A percentile compares a stretch with the other conserved stretches of the same genome.
Evolutionary conservation across 169 alveolate genomes (phyloP).

Genomic region (Amoebophrya sp.): DNA sequence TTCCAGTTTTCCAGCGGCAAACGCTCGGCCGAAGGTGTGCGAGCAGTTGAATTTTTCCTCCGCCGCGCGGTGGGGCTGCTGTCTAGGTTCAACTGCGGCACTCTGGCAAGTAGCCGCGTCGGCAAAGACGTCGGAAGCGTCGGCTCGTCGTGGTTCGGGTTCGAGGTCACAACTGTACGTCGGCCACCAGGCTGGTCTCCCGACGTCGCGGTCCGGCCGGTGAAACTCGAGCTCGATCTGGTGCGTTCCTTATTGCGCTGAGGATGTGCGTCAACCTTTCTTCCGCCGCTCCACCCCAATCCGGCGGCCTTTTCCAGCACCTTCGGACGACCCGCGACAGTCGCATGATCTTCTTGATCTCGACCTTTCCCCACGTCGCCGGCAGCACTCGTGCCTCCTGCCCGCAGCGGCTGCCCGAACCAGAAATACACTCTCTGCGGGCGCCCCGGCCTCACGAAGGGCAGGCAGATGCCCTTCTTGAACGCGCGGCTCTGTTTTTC

Average conservation of each 20-base stretch:
- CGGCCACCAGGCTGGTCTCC: too few species aligned
- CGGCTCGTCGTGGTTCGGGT: too few species aligned
- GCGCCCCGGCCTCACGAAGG: neutral
- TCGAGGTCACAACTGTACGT: too few species aligned
- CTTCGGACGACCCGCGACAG: neutral
- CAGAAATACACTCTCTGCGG: neutral
- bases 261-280: neutral
- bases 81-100: too few species aligned
- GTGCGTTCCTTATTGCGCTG: neutral
- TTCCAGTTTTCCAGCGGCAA: neutral
- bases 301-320: neutral
- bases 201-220: too few species aligned
- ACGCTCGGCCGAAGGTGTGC: neutral
- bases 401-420: neutral
- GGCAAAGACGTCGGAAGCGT: too few species aligned
- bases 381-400: neutral
- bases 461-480: neutral
- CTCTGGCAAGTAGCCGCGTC: too few species aligned
- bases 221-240: neutral
- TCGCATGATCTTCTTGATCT: neutral
- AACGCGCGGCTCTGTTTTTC: neutral
- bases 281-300: neutral
- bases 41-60: too few species aligned
- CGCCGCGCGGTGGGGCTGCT: too few species aligned
- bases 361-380: neutral